phyloP scores from a whole-genome alignment of 441 rosid genomes.

The Erodium moschatum region DNA sequence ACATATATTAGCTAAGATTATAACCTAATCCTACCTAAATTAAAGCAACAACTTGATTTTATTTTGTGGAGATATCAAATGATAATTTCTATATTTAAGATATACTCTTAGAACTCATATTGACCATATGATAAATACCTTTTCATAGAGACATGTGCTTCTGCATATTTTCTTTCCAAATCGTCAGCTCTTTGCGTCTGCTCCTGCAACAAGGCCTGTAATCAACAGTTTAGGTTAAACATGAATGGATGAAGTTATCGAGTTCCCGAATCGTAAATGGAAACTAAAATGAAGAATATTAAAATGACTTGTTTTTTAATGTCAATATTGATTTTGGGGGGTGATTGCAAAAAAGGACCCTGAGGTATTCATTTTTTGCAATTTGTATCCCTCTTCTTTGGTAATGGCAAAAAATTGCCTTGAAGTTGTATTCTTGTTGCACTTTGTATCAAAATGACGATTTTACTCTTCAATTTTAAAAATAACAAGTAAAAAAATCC shows the following conservation, averaged over 20 bases:
- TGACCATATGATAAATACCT: constrained; percentile 32
- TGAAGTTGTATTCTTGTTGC: too few species aligned
- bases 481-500: too few species aligned
- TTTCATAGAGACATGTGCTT: constrained; percentile 62
- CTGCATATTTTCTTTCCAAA: constrained; percentile 49
- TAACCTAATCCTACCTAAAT: neutral
- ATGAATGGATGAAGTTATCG: neutral
- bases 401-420: too few species aligned
- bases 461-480: too few species aligned
- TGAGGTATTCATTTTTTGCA: too few species aligned
- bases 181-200: constrained; percentile 74
- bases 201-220: constrained; percentile 46
- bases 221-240: neutral
- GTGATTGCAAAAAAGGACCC: too few species aligned
- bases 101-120: too few species aligned
- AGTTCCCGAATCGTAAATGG: neutral
- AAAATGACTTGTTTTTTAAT: neutral
- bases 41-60: neutral
- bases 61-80: neutral
- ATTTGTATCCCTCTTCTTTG: too few species aligned
- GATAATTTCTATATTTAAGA: too few species aligned
- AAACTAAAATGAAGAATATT: neutral
- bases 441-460: too few species aligned
- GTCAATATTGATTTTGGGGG: neutral
- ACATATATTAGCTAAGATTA: neutral